phyloP scores from a whole-genome alignment of 495 filamentous ascomycete species.

The Immersiella caudata region DNA sequence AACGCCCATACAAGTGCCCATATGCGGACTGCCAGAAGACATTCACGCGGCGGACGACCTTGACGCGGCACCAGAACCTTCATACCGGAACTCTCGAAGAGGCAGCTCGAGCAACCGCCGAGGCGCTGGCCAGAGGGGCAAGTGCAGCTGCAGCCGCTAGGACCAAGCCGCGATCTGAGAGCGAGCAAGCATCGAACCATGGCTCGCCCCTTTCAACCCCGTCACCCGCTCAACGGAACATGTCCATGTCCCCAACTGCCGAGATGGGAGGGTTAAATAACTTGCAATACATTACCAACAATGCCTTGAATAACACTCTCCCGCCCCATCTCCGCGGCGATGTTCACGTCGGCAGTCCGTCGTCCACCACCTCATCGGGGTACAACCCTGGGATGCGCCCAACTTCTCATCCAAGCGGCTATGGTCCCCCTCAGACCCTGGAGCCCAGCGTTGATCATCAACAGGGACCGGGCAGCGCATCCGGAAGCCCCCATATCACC shows the following conservation, averaged over 20 bases:
- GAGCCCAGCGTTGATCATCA: slow-evolving; percentile 85
- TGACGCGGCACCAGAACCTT: slow-evolving; percentile 94
- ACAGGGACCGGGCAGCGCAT: slow-evolving; percentile 64
- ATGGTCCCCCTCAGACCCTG: slow-evolving; percentile 80
- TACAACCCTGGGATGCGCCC: slow-evolving; percentile 62
- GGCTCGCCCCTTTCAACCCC: slow-evolving; percentile 85
- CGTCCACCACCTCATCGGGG: slow-evolving; percentile 63
- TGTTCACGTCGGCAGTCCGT: slow-evolving; percentile 70
- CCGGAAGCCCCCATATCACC: slow-evolving; percentile 72
- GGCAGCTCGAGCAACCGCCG: slow-evolving; percentile 81
- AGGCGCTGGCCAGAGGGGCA: slow-evolving; percentile 58
- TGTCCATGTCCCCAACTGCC: slow-evolving; percentile 77
- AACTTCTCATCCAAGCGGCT: slow-evolving; percentile 77
- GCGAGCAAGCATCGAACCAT: slow-evolving; percentile 76
- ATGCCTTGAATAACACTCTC: slow-evolving; percentile 62
- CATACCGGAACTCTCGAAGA: slow-evolving; percentile 96
- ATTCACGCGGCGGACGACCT: slow-evolving; percentile 90
- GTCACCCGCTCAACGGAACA: slow-evolving; percentile 74
- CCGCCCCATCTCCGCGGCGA: slow-evolving; percentile 79
- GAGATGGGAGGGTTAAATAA: slow-evolving; percentile 73
- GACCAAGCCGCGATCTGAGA: slow-evolving; percentile 63
- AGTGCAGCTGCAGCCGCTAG: slow-evolving; percentile 60
- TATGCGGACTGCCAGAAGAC: slow-evolving; percentile 99
- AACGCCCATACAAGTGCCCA: slow-evolving; percentile 95
- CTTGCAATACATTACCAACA: slow-evolving; percentile 60